Conservation (phyloP, 768 basidiomycete genomes). For the Leccinum boreale region DNA sequence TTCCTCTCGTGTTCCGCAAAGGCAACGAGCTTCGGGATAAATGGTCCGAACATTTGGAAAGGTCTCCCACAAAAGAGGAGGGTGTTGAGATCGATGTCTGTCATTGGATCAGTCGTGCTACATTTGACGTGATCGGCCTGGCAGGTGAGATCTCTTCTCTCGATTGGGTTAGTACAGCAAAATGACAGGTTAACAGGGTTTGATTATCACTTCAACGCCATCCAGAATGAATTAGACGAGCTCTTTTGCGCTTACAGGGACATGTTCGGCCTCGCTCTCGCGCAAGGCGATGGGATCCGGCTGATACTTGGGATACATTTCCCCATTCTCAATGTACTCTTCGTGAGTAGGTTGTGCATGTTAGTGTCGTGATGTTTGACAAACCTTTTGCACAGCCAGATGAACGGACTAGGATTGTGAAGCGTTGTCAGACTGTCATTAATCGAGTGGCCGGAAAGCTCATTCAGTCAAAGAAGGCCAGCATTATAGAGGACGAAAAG, state of each 20-base stretch:
- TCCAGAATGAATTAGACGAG: constrained; percentile 75
- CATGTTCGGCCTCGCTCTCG: constrained; percentile 74
- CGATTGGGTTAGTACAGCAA: background rate
- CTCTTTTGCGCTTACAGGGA: constrained; percentile 79
- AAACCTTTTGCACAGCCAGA: constrained; percentile 45
- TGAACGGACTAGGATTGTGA: constrained; percentile 44
- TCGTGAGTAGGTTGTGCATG: constrained; percentile 42
- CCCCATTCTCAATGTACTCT: constrained; percentile 51
- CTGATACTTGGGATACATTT: constrained; percentile 53
- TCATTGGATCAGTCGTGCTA: constrained; percentile 78
- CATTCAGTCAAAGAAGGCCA: constrained; percentile 75
- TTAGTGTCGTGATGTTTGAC: background rate
- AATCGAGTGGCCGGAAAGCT: constrained; percentile 68
- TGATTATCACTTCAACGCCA: constrained; percentile 82
- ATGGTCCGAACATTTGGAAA: constrained; percentile 51
- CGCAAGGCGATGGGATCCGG: constrained; percentile 47
- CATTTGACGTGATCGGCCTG: constrained; percentile 90
- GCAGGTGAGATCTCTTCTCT: constrained; percentile 51
- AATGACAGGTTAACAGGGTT: constrained; percentile 52
- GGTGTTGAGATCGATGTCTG: constrained; percentile 62
- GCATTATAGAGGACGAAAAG: constrained; percentile 59
- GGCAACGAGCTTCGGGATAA: constrained; percentile 57
- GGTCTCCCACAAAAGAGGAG: constrained; percentile 11
- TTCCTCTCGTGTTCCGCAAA: constrained; percentile 70
- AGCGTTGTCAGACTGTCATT: constrained; percentile 60